These are phyloP conservation scores for Hypoxylon crocopeplum DNA, from an alignment of 495 filamentous ascomycete species.

Conservation along the genomic window DNA sequence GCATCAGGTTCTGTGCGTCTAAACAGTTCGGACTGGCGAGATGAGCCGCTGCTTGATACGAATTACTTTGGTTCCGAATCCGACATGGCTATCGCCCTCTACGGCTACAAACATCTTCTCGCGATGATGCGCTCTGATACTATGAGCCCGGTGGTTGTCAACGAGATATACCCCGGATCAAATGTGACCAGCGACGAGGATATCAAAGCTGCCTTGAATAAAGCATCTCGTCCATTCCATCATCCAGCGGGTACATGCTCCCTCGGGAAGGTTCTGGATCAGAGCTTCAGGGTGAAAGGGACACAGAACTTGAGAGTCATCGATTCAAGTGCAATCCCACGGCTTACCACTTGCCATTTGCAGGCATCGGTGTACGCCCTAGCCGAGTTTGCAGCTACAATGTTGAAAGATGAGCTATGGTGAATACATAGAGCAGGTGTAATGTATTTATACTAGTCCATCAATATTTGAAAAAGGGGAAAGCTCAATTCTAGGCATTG, in stretches of 20 bases:
- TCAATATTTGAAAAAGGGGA: background rate
- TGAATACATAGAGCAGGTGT: background rate
- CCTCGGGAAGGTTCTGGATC: constrained; percentile 41
- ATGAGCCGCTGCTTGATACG: constrained; percentile 21
- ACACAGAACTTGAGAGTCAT: constrained; percentile 45
- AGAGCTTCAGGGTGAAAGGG: constrained; percentile 43
- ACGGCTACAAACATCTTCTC: constrained; percentile 21
- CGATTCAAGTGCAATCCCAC: constrained; percentile 51
- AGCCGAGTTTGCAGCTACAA: constrained; percentile 46
- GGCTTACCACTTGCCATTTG: constrained; percentile 53
- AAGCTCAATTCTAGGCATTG: background rate
- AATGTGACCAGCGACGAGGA: constrained; percentile 15
- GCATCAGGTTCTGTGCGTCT: constrained; percentile 11
- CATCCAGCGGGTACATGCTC: constrained; percentile 16
- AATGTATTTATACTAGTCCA: background rate
- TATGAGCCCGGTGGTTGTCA: constrained; percentile 2
- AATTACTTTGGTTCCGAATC: constrained; percentile 22
- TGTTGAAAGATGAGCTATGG: constrained; percentile 6
- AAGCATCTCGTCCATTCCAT: constrained; percentile 13
- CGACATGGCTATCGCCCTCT: constrained; percentile 12
- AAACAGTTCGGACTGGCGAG: constrained; percentile 5
- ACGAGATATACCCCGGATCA: constrained; percentile 23
- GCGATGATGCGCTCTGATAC: constrained; percentile 19
- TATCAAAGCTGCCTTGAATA: constrained; percentile 4
- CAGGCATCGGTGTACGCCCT: constrained; percentile 57